Evolutionary conservation across 2,329 filamentous ascomycete genomes (phyloP).

Genomic region (Scytalidium sp.): DNA sequence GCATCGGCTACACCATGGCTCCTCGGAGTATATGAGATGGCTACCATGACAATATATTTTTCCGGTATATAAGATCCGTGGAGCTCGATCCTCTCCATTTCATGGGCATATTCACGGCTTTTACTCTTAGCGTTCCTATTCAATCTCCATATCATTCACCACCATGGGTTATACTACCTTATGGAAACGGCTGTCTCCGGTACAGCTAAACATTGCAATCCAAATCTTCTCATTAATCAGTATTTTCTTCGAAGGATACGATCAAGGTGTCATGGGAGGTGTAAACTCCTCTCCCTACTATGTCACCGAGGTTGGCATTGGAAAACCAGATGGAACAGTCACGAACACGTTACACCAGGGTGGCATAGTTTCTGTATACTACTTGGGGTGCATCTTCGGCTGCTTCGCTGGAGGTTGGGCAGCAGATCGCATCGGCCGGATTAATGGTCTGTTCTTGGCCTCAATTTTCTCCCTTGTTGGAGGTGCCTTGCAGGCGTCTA

Average conservation of each 20-base stretch:
- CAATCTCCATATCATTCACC: too few relatives aligned
- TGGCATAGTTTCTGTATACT: constrained; percentile 26
- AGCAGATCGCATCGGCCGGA: constrained; percentile 52
- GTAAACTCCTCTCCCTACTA: constrained; percentile 42
- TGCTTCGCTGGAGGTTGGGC: constrained; percentile 38
- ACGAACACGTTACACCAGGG: constrained; percentile 27
- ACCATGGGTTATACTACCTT: too few relatives aligned
- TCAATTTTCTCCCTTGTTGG: constrained; percentile 28
- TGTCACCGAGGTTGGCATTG: constrained; percentile 35
- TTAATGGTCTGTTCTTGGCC: constrained; percentile 45
- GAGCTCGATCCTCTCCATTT: too few relatives aligned
- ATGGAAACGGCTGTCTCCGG: too few relatives aligned
- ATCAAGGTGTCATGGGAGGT: constrained; percentile 52
- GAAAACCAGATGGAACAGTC: constrained; percentile 16
- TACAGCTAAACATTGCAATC: too few relatives aligned
- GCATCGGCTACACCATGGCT: too few relatives aligned
- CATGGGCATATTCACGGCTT: too few relatives aligned
- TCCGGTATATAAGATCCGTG: too few relatives aligned
- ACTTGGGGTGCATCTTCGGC: constrained; percentile 26
- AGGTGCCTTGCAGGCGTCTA: constrained; percentile 18
- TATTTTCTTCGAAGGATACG: constrained; percentile 45
- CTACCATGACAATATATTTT: too few relatives aligned
- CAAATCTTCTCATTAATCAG: too few relatives aligned
- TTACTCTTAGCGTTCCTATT: too few relatives aligned
- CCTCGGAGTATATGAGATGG: too few relatives aligned